Conservation (phyloP, 805 yeast species). For the Zygotorulaspora danielsina region DNA sequence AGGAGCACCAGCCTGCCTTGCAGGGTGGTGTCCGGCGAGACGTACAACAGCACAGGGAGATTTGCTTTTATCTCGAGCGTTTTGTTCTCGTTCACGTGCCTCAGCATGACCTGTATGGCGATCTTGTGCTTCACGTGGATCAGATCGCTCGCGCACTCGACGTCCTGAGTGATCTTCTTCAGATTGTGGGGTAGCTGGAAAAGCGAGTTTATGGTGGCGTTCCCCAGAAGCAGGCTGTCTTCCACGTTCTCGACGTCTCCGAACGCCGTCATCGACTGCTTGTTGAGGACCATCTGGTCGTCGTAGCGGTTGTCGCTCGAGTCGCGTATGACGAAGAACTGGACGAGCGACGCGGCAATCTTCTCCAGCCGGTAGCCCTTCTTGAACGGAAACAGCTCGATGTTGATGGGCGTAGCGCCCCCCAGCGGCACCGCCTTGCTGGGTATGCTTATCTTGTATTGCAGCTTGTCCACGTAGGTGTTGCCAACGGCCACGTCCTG, state of each 20-base stretch:
- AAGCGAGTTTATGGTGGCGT: constrained; percentile 59
- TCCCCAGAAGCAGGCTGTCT: constrained; percentile 40
- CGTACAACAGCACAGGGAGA: constrained; percentile 66
- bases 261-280: constrained; percentile 44
- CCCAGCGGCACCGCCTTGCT: constrained; percentile 87
- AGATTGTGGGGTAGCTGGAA: constrained; percentile 67
- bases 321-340: constrained; percentile 58
- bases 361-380: constrained; percentile 73
- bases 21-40: constrained; percentile 71
- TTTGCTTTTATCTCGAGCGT: constrained; percentile 84
- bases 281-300: constrained; percentile 58
- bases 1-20: constrained; percentile 38
- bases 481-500: constrained; percentile 90
- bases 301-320: constrained; percentile 50
- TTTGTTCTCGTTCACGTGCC: constrained; percentile 61
- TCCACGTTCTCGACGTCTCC: constrained; percentile 38
- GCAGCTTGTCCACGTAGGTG: constrained; percentile 85
- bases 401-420: constrained; percentile 60
- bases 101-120: constrained; percentile 62
- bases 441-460: constrained; percentile 81
- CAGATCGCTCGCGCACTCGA: constrained; percentile 55
- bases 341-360: constrained; percentile 61
- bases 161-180: constrained; percentile 75
- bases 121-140: constrained; percentile 81
- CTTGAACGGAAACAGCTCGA: constrained; percentile 68